Percentiles rank a stretch among this genome's conserved stretches.
Evolutionary conservation across 2,329 filamentous ascomycete species (phyloP).

Genomic region (Nothophoma quercina): DNA sequence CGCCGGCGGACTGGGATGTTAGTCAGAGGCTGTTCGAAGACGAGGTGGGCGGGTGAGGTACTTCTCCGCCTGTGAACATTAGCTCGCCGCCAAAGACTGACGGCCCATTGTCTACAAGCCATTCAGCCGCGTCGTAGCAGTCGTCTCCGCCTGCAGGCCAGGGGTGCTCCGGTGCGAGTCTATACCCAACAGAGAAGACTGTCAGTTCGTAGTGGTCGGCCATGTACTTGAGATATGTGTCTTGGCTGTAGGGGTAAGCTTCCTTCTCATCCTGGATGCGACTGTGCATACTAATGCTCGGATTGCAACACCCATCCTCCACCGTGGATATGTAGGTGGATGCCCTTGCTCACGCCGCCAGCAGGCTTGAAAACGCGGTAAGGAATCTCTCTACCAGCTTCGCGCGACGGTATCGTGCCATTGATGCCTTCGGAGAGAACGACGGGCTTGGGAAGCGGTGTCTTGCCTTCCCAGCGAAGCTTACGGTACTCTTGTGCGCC

Average conservation of each 20-base stretch:
- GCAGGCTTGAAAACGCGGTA: slow-evolving; percentile 61
- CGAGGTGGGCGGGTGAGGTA: no score
- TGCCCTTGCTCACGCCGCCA: slow-evolving; percentile 54
- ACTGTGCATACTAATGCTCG: slow-evolving; percentile 47
- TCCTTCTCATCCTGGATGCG: not conserved
- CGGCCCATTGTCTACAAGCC: slow-evolving; percentile 59
- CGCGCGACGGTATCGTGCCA: slow-evolving; percentile 60
- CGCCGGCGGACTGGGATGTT: slow-evolving; percentile 56
- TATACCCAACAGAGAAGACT: slow-evolving; percentile 65
- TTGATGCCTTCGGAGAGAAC: slow-evolving; percentile 58
- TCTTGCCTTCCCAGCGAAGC: slow-evolving; percentile 63
- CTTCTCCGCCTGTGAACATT: slow-evolving; percentile 50
- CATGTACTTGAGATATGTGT: slow-evolving; percentile 58
- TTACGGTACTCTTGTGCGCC: slow-evolving; percentile 63
- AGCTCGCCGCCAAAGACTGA: slow-evolving; percentile 53
- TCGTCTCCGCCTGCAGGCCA: slow-evolving; percentile 64
- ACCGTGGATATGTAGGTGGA: slow-evolving; percentile 66
- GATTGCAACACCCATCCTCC: slow-evolving; percentile 57
- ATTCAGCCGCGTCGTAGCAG: slow-evolving; percentile 64
- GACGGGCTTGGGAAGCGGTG: slow-evolving; percentile 57
- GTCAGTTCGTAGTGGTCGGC: slow-evolving; percentile 59
- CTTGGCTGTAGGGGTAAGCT: slow-evolving; percentile 49
- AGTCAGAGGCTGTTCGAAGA: no score
- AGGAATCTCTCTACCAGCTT: slow-evolving; percentile 59
- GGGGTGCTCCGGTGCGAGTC: slow-evolving; percentile 66